These are phyloP conservation scores for Salicornia ramosissima DNA, from an alignment of 148 eudicot genomes.

Conservation along the genomic window DNA sequence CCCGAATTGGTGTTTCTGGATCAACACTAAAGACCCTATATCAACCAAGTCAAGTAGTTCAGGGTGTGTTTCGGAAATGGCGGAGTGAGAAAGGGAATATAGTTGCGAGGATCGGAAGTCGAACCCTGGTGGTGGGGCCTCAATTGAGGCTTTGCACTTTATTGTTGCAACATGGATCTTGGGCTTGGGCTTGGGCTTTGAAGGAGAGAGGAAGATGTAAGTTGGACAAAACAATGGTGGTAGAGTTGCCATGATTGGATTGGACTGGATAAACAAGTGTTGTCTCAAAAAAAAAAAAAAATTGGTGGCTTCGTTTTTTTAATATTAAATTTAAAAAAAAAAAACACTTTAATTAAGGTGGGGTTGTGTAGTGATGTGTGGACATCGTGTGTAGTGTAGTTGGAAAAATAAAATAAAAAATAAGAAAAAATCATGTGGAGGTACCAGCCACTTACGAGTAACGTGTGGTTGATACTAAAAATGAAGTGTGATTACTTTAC, in stretches of 20 bases:
- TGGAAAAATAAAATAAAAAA: too few relatives aligned
- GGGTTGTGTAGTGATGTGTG: too few relatives aligned
- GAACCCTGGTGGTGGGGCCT: conserved; percentile 64
- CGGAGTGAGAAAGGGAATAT: conserved; percentile 33
- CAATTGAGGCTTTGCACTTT: conserved; percentile 29
- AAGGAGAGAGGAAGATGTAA: conserved; percentile 14
- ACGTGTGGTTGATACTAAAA: too few relatives aligned
- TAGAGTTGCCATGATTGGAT: conserved; percentile 22
- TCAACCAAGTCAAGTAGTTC: conserved; percentile 66
- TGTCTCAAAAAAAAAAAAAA: too few relatives aligned
- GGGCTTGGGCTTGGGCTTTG: neutral
- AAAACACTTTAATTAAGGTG: too few relatives aligned
- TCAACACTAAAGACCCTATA: conserved; percentile 50
- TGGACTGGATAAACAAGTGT: too few relatives aligned
- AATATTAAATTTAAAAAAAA: too few relatives aligned
- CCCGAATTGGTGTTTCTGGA: conserved; percentile 62
- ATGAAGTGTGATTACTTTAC: too few relatives aligned
- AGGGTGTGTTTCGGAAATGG: conserved; percentile 52
- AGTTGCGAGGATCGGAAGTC: conserved; percentile 47
- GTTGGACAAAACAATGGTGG: neutral
- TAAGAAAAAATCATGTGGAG: too few relatives aligned
- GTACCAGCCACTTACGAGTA: too few relatives aligned
- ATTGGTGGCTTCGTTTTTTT: too few relatives aligned
- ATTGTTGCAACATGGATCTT: neutral
- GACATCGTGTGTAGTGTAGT: too few relatives aligned